Percentiles rank a stretch among this genome's conserved stretches.
phyloP scores from a whole-genome alignment of 768 basidiomycete genomes.

The Nidularia pulvinata region DNA sequence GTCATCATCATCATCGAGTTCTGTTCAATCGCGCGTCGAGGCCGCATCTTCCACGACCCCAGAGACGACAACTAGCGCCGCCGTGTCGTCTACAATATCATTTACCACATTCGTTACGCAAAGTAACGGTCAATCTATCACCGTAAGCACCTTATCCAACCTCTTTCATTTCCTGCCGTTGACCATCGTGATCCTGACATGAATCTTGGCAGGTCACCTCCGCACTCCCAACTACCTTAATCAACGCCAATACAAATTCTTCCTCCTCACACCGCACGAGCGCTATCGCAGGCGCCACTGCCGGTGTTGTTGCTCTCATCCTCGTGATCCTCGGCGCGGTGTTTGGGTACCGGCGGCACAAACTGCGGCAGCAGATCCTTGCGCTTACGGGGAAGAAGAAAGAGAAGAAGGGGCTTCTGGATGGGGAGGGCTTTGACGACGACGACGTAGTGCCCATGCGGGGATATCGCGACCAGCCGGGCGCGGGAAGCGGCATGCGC shows the following conservation, averaged over 20 bases:
- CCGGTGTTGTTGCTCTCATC: conserved; percentile 31
- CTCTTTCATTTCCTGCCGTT: too few relatives aligned
- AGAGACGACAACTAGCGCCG: too few relatives aligned
- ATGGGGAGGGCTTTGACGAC: conserved; percentile 34
- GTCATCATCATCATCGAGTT: too few relatives aligned
- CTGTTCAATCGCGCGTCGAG: too few relatives aligned
- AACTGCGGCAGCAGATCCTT: conserved; percentile 21
- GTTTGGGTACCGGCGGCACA: conserved; percentile 34
- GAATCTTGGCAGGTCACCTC: conserved; percentile 13
- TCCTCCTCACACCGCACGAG: conserved; percentile 24
- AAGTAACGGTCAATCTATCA: too few relatives aligned
- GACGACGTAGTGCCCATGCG: conserved; percentile 21
- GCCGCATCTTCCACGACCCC: too few relatives aligned
- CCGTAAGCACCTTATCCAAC: too few relatives aligned
- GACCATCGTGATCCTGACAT: too few relatives aligned
- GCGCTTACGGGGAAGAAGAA: conserved; percentile 18
- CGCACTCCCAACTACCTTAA: conserved; percentile 24
- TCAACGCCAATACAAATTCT: conserved; percentile 11
- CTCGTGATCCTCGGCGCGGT: conserved; percentile 29
- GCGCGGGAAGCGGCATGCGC: conserved; percentile 2
- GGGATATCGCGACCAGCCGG: conserved; percentile 10
- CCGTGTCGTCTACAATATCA: too few relatives aligned
- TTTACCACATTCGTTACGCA: too few relatives aligned
- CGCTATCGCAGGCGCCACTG: conserved; percentile 39
- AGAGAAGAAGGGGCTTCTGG: conserved; percentile 22